These are phyloP conservation scores for Hypoxylon subgilvum DNA, from an alignment of 495 filamentous ascomycete genomes.

Conservation along the genomic window DNA sequence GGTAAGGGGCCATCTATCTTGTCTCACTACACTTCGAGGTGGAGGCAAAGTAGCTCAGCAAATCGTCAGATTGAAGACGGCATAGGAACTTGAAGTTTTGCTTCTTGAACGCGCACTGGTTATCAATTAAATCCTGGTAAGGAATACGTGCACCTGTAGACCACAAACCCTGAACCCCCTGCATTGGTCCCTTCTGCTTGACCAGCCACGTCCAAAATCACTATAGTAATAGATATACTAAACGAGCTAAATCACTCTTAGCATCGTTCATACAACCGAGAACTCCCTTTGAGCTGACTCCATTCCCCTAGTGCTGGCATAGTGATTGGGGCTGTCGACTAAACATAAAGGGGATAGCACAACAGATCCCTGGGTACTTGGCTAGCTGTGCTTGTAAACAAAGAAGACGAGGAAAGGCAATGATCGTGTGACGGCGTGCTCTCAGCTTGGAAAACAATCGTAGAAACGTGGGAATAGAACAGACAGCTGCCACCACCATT, in stretches of 20 bases:
- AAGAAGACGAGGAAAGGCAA: constrained; percentile 15
- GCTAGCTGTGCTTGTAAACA: constrained; percentile 19
- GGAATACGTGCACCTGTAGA: constrained; percentile 18
- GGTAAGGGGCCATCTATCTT: too few species aligned
- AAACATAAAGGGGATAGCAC: not conserved
- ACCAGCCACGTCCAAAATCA: constrained; percentile 8
- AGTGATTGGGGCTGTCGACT: too few species aligned
- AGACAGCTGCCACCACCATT: constrained; percentile 19
- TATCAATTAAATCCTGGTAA: constrained; percentile 31
- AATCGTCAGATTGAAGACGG: not conserved
- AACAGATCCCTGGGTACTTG: not conserved
- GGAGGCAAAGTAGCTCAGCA: not conserved
- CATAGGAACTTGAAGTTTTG: constrained; percentile 3
- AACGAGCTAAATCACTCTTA: constrained; percentile 15
- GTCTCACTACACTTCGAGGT: not conserved
- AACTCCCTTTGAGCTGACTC: constrained; percentile 4
- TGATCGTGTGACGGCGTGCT: constrained; percentile 32
- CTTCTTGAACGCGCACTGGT: constrained; percentile 25
- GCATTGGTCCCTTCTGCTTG: not conserved
- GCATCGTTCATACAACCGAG: constrained; percentile 14
- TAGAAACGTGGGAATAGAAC: constrained; percentile 7
- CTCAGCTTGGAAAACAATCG: constrained; percentile 11
- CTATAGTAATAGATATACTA: constrained; percentile 32
- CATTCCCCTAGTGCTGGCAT: too few species aligned
- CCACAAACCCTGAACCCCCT: constrained; percentile 20